These are phyloP conservation scores for Leccinum subgranulosum DNA, from an alignment of 768 basidiomycete genomes.

Conservation along the genomic window DNA sequence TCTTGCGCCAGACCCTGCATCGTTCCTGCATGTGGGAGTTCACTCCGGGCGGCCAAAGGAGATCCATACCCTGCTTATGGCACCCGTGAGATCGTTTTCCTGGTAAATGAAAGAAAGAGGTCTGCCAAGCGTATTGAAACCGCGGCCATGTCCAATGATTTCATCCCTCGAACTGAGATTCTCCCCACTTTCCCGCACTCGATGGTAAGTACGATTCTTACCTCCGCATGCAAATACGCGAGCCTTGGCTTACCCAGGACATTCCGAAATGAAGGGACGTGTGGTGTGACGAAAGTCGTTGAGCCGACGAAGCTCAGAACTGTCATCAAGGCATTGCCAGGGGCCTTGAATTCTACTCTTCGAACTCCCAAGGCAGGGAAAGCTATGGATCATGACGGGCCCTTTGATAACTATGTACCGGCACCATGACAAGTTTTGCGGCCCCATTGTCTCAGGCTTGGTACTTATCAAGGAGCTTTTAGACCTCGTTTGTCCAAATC, in stretches of 20 bases:
- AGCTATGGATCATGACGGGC: background rate
- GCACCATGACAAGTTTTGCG: background rate
- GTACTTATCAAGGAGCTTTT: background rate
- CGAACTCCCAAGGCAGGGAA: conserved; percentile 6
- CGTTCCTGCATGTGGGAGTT: conserved; percentile 15
- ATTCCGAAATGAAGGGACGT: conserved; percentile 3
- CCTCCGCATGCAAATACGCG: background rate
- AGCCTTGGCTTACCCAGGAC: conserved; percentile 5
- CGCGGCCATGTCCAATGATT: background rate
- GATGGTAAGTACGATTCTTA: conserved; percentile 8
- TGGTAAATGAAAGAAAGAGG: conserved; percentile 17
- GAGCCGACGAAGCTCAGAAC: conserved; percentile 6
- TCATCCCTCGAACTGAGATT: conserved; percentile 8
- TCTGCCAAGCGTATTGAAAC: conserved; percentile 18
- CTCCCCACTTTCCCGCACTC: conserved; percentile 15
- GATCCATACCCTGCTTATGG: conserved; percentile 12
- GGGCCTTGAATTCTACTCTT: background rate
- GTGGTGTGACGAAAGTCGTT: conserved; percentile 7
- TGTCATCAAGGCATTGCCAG: conserved; percentile 4
- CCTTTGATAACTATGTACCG: background rate
- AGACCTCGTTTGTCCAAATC: background rate
- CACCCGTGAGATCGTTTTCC: conserved; percentile 8
- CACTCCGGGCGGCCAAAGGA: background rate
- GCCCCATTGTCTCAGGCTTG: background rate
- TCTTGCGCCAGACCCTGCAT: background rate